These are phyloP conservation scores for Saccharomycopsis javanensis DNA, from an alignment of 805 yeast genomes.

Conservation along the genomic window DNA sequence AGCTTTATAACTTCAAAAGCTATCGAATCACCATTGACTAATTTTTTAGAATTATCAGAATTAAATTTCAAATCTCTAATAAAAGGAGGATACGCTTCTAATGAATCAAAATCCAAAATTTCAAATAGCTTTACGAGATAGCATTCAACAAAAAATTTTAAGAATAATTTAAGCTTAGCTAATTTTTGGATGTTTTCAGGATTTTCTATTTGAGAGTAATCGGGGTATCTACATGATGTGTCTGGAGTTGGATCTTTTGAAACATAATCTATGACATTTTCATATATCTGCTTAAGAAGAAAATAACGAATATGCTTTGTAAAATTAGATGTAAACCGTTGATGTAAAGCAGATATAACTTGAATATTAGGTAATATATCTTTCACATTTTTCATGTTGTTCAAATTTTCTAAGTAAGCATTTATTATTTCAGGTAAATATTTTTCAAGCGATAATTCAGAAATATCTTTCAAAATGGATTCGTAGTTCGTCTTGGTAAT, in stretches of 20 bases:
- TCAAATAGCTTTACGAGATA: conserved; percentile 48
- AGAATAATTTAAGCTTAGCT: conserved; percentile 35
- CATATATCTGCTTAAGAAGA: conserved; percentile 24
- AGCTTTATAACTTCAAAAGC: not conserved
- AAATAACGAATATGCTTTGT: conserved; percentile 34
- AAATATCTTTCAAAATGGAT: conserved; percentile 49
- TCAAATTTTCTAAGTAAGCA: conserved; percentile 53
- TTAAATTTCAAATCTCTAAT: not conserved
- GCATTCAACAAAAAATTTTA: conserved; percentile 49
- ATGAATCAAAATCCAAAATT: conserved; percentile 33
- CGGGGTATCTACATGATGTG: not conserved
- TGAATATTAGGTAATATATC: conserved; percentile 60
- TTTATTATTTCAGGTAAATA: conserved; percentile 62
- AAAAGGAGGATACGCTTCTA: conserved; percentile 2
- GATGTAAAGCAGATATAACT: conserved; percentile 65
- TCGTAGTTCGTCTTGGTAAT: conserved; percentile 38
- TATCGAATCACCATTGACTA: not conserved
- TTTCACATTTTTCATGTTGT: conserved; percentile 39
- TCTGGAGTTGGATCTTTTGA: not conserved
- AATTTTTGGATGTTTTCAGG: conserved; percentile 34
- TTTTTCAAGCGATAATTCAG: conserved; percentile 55
- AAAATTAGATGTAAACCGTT: conserved; percentile 50
- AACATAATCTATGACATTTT: not conserved
- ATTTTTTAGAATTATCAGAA: not conserved
- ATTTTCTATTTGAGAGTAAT: not conserved